A percentile compares a stretch with the other conserved stretches of the same genome.
Evolutionary conservation across 345 rosid species (phyloP).

Genomic region (Eucalyptus virginea): DNA sequence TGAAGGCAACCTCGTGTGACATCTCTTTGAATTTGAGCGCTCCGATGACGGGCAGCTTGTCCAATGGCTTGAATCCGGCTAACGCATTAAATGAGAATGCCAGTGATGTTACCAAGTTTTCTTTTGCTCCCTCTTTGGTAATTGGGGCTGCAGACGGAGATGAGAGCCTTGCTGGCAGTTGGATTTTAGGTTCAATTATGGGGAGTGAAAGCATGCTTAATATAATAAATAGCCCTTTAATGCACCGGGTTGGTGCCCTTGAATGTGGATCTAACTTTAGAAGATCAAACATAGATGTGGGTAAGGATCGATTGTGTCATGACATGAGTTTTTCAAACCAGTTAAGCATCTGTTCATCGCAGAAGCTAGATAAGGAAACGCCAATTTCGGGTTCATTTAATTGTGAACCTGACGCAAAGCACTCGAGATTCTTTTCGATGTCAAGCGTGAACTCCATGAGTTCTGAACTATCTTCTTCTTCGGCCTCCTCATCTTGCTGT

Average conservation of each 20-base stretch:
- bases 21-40: slow-evolving; percentile 27
- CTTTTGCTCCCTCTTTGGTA: slow-evolving; percentile 30
- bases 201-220: slow-evolving; percentile 63
- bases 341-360: slow-evolving; percentile 14
- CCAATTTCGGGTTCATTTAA: neutral
- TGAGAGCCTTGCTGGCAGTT: slow-evolving; percentile 26
- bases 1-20: slow-evolving; percentile 29
- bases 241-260: slow-evolving; percentile 23
- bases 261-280: slow-evolving; percentile 4
- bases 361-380: slow-evolving; percentile 5
- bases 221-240: slow-evolving; percentile 47
- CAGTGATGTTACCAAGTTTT: neutral
- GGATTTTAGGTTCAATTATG: slow-evolving; percentile 58
- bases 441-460: slow-evolving; percentile 45
- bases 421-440: slow-evolving; percentile 15
- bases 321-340: slow-evolving; percentile 23
- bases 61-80: neutral
- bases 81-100: neutral
- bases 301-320: slow-evolving; percentile 14
- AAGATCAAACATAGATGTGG: slow-evolving; percentile 12
- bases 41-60: neutral
- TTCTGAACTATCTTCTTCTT: neutral
- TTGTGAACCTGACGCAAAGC: slow-evolving; percentile 7
- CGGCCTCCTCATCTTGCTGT: slow-evolving; percentile 2
- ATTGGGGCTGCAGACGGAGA: slow-evolving; percentile 31